phyloP scores from a whole-genome alignment of 1,139 yeast species.

The Candida albicans region DNA sequence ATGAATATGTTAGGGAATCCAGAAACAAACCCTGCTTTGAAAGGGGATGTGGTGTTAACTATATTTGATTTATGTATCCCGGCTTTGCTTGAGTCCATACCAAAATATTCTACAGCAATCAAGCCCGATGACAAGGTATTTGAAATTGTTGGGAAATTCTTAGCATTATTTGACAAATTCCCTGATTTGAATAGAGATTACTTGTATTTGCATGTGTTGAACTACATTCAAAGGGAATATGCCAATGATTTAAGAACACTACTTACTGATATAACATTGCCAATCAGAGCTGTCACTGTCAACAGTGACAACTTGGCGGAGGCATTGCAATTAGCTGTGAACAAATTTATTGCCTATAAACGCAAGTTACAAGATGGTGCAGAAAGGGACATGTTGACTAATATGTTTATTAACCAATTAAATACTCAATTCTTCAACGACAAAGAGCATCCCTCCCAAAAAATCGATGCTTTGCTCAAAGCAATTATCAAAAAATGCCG shows the following conservation, averaged over 20 bases:
- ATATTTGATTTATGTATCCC: slow-evolving; percentile 74
- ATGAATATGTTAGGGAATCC: slow-evolving; percentile 82
- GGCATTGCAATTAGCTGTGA: slow-evolving; percentile 65
- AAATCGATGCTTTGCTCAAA: slow-evolving; percentile 26
- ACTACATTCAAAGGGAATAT: slow-evolving; percentile 44
- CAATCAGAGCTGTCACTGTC: slow-evolving; percentile 55
- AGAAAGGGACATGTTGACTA: slow-evolving; percentile 45
- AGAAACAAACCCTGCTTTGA: slow-evolving; percentile 84
- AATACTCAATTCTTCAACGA: slow-evolving; percentile 27
- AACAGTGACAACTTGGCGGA: slow-evolving; percentile 51
- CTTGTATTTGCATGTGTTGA: slow-evolving; percentile 63
- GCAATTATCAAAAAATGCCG: slow-evolving; percentile 44
- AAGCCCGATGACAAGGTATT: slow-evolving; percentile 38
- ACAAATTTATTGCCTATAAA: slow-evolving; percentile 65
- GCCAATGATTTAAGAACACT: slow-evolving; percentile 42
- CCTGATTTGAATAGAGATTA: slow-evolving; percentile 67
- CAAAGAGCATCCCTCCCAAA: slow-evolving; percentile 7
- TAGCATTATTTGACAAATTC: slow-evolving; percentile 64
- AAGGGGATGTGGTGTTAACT: slow-evolving; percentile 85
- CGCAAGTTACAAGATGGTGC: slow-evolving; percentile 35
- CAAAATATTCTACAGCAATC: slow-evolving; percentile 26
- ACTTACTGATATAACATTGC: slow-evolving; percentile 62
- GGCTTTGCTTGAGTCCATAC: slow-evolving; percentile 40
- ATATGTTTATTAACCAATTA: slow-evolving; percentile 42
- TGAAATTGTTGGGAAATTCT: slow-evolving; percentile 45